Percentiles rank a stretch among this genome's conserved stretches.
Evolutionary conservation across 345 rosid genomes (phyloP).

Genomic region (Pelargonium nanum): DNA sequence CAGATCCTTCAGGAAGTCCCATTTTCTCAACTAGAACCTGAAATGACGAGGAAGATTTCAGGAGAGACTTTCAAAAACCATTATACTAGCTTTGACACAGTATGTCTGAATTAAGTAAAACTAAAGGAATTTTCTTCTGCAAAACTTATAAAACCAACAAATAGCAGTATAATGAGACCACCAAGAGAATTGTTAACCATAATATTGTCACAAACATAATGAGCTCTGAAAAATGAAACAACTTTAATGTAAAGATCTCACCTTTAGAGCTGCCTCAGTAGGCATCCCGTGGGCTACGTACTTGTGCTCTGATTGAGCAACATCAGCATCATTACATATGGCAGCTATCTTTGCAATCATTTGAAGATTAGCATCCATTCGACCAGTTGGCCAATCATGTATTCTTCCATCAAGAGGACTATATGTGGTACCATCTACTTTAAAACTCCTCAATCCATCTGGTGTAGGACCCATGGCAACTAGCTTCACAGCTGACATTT

Average conservation of each 20-base stretch:
- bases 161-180: background rate
- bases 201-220: background rate
- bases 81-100: background rate
- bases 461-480: conserved; percentile 41
- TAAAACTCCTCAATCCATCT: conserved; percentile 34
- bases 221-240: background rate
- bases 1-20: conserved; percentile 39
- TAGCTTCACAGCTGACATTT: conserved; percentile 63
- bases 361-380: conserved; percentile 56
- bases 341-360: conserved; percentile 58
- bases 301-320: conserved; percentile 39
- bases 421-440: conserved; percentile 59
- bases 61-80: background rate
- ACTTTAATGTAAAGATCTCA: conserved; percentile 8
- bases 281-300: conserved; percentile 56
- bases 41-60: conserved; percentile 3
- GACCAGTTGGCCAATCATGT: conserved; percentile 42
- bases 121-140: background rate
- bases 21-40: conserved; percentile 72
- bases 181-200: background rate
- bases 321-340: conserved; percentile 52
- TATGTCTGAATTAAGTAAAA: background rate
- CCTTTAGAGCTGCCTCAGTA: conserved; percentile 76
- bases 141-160: too few species aligned
- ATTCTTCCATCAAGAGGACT: conserved; percentile 51